A percentile compares a stretch with the other conserved stretches of the same genome.
These are phyloP conservation scores for Dryas alaskensis DNA, from an alignment of 306 rosid genomes.

Conservation along the genomic window DNA sequence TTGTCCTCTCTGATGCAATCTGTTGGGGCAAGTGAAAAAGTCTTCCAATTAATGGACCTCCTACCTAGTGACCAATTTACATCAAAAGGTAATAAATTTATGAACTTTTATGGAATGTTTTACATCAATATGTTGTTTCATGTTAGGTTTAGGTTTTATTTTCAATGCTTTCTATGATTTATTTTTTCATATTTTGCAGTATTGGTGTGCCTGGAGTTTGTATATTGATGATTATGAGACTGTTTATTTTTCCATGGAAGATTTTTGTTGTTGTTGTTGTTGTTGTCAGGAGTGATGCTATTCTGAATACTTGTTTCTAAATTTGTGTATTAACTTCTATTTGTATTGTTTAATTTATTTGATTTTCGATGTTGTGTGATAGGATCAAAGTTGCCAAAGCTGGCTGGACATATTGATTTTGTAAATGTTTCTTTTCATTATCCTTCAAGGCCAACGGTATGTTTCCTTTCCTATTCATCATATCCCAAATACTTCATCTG, in stretches of 20 bases:
- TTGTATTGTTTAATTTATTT: conserved; percentile 15
- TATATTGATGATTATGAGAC: not conserved
- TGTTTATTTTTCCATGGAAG: no score
- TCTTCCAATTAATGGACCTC: conserved; percentile 91
- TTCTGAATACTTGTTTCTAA: not conserved
- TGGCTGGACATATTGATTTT: conserved; percentile 66
- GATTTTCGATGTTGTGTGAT: conserved; percentile 32
- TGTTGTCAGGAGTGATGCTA: not conserved
- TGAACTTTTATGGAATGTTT: conserved; percentile 22
- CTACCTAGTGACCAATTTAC: conserved; percentile 73
- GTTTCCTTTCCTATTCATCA: conserved; percentile 16
- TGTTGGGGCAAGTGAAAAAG: conserved; percentile 97
- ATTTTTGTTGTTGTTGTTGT: not conserved
- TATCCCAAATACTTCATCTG: not conserved
- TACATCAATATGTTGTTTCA: conserved; percentile 17
- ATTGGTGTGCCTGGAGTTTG: not conserved
- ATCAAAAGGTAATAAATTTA: conserved; percentile 59
- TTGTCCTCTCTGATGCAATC: conserved; percentile 93
- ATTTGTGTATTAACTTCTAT: not conserved
- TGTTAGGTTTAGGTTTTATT: conserved; percentile 22
- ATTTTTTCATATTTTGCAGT: not conserved
- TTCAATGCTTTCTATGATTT: conserved; percentile 22
- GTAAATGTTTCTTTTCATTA: conserved; percentile 71
- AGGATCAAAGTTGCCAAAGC: conserved; percentile 65
- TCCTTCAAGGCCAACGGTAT: conserved; percentile 78